Percentiles rank a stretch among this genome's conserved stretches.
These are phyloP conservation scores for Chlamydomonas urium DNA, from an alignment of 139 green algal genomes.

Conservation along the genomic window DNA sequence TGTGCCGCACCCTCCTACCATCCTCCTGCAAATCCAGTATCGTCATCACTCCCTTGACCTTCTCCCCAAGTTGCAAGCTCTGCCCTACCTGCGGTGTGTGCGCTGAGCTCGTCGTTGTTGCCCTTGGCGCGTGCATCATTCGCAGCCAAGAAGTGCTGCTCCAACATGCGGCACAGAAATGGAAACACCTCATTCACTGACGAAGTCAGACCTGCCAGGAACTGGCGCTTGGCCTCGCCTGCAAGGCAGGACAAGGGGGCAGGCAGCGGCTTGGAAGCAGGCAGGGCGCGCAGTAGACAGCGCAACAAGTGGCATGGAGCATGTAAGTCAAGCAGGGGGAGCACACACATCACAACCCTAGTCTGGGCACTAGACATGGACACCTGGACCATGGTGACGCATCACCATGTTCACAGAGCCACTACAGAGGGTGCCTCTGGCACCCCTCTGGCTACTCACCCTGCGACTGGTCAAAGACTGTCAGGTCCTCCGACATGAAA, in stretches of 20 bases:
- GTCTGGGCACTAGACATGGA: neutral
- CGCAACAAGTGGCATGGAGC: neutral
- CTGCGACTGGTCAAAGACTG: constrained; percentile 48
- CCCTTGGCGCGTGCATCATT: constrained; percentile 22
- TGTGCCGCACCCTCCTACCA: neutral
- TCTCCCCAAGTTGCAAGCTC: neutral
- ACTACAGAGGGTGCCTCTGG: neutral
- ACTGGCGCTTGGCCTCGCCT: constrained; percentile 53
- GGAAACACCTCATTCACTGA: constrained; percentile 54
- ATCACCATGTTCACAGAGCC: neutral
- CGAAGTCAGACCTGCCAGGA: constrained; percentile 51
- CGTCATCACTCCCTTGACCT: neutral
- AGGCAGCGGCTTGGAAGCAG: no score
- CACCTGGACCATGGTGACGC: neutral
- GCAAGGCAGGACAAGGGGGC: no score
- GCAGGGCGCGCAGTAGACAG: neutral
- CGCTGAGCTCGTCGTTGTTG: constrained; percentile 17
- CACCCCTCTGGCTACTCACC: neutral
- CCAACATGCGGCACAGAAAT: constrained; percentile 53
- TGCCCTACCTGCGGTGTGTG: constrained; percentile 46
- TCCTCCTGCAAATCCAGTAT: neutral
- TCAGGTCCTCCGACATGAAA: constrained; percentile 74
- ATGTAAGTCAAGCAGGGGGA: neutral
- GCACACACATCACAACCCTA: neutral
- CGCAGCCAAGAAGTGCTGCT: constrained; percentile 42